A percentile compares a stretch with the other conserved stretches of the same genome.
These are phyloP conservation scores for Gynandropsis gynandra DNA, from an alignment of 345 rosid species.

Conservation along the genomic window DNA sequence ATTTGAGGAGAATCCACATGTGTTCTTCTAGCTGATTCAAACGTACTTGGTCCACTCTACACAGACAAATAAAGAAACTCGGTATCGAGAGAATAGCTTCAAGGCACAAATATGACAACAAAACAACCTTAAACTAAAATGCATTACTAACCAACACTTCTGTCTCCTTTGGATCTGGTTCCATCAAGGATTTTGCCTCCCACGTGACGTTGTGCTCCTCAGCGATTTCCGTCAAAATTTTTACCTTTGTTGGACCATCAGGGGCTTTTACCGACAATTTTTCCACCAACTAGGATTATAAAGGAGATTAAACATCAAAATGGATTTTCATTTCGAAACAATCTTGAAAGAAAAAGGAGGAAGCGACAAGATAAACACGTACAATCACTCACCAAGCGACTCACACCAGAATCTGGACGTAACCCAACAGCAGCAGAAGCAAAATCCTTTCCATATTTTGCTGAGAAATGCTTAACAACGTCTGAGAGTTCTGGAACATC, in stretches of 20 bases:
- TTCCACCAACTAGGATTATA: conserved; percentile 55
- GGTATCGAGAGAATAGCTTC: conserved; percentile 10
- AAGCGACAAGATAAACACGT: too few relatives aligned
- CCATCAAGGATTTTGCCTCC: conserved; percentile 59
- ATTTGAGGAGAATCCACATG: conserved; percentile 30
- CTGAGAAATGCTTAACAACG: conserved; percentile 51
- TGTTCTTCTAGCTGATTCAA: conserved; percentile 26
- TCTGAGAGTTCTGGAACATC: conserved; percentile 82
- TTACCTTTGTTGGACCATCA: conserved; percentile 68
- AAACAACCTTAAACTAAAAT: conserved; percentile 5
- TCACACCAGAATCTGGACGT: conserved; percentile 89
- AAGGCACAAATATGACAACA: conserved; percentile 3
- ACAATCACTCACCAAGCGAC: conserved; percentile 59
- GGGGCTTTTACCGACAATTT: conserved; percentile 77
- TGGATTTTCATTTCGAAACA: neutral
- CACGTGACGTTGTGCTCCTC: conserved; percentile 70
- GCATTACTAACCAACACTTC: conserved; percentile 29
- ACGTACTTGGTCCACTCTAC: conserved; percentile 63
- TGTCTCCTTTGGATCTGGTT: conserved; percentile 39
- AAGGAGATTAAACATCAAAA: conserved; percentile 6
- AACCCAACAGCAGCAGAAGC: conserved; percentile 61
- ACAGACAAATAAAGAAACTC: conserved; percentile 18
- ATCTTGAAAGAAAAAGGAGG: neutral
- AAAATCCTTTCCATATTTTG: conserved; percentile 90
- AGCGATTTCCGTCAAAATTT: conserved; percentile 68